Base-by-base conservation (phyloP, 768 basidiomycete species). In the Tulasnella sp. region DNA sequence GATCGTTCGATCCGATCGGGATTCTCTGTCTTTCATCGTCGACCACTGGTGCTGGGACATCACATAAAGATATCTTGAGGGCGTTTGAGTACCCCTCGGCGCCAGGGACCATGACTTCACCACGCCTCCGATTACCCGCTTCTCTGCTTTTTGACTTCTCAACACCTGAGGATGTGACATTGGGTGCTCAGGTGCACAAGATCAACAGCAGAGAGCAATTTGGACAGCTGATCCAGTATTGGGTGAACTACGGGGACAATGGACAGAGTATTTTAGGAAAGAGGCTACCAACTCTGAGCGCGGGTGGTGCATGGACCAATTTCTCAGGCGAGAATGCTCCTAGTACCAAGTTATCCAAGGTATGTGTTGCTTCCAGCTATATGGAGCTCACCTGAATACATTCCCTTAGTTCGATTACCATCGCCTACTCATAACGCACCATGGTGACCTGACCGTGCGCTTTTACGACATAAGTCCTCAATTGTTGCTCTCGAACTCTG, bases 401-500 rank as follows among this genome's bases (percentile, higher is more conserved):
- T 3, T 37, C 25, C 22, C 25, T 27, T 47, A 80, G 78, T 75
- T 72, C 56, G 77, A 82, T 60, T 74, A 72, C 12, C 76, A 72
- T 57, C 75, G 83, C 19, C 62, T 91, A 4, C 64, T 85, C 16
- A 63, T 83, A 2, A 82, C 81, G 0, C 69, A 68, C 48, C 78
- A 84, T 59, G 65, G 66, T 8, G 79, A 89, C 61, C 67, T 78
- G 16, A 73, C 72, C 4, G 65, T 91, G 16, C 75, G 73, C 48
- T 83, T 91, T 63, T 76, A 77, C 57, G 88, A 93, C 62, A 63
- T 80, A 35, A 86, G 84, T 48, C 72, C 77, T 3, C 79, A 82
- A 25, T 69, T 88, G 2, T 65, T 87, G 3, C 66, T 75, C 5
- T 68, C 70, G 3, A 35, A 29, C 2, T 67, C 69, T 8, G 75